Conservation (phyloP, 2,329 filamentous ascomycete genomes). For the Paecilomyces sp. region DNA sequence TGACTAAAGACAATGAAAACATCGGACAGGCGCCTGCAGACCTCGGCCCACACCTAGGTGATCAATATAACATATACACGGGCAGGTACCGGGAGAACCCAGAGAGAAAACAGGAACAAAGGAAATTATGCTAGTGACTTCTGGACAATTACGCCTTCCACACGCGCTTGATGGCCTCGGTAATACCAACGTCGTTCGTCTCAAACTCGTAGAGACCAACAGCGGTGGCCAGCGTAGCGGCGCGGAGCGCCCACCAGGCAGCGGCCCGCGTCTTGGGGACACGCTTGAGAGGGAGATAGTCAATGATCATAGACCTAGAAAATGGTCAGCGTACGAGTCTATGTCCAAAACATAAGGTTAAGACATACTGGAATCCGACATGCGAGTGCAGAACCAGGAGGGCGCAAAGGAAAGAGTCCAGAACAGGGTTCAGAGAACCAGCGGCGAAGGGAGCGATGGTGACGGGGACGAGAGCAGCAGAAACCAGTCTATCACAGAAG, state of each 20-base stretch:
- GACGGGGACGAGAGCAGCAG: conserved; percentile 75
- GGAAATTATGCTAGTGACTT: conserved; percentile 17
- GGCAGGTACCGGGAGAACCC: conserved; percentile 19
- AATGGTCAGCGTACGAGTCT: conserved; percentile 8
- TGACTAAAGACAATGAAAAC: conserved; percentile 10
- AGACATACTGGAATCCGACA: conserved; percentile 75
- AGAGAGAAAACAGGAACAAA: conserved; percentile 17
- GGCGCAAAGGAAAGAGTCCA: conserved; percentile 79
- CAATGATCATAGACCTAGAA: conserved; percentile 63
- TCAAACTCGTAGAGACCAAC: conserved; percentile 96
- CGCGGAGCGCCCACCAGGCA: conserved; percentile 73
- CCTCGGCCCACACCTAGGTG: background rate
- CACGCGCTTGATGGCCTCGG: conserved; percentile 77
- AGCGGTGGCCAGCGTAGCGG: conserved; percentile 70
- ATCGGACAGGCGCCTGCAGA: conserved; percentile 2
- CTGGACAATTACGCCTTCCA: conserved; percentile 62
- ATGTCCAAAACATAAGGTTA: background rate
- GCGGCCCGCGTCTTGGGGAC: conserved; percentile 60
- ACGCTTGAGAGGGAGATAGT: conserved; percentile 74
- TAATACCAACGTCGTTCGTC: conserved; percentile 94
- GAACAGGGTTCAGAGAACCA: conserved; percentile 80
- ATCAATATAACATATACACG: conserved; percentile 24
- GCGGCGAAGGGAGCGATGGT: conserved; percentile 87
- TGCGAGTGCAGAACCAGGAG: conserved; percentile 86
- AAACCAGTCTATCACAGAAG: conserved; percentile 54